Base-by-base conservation (phyloP, 2,329 filamentous ascomycete species). In the Nectriaceae sp. region DNA sequence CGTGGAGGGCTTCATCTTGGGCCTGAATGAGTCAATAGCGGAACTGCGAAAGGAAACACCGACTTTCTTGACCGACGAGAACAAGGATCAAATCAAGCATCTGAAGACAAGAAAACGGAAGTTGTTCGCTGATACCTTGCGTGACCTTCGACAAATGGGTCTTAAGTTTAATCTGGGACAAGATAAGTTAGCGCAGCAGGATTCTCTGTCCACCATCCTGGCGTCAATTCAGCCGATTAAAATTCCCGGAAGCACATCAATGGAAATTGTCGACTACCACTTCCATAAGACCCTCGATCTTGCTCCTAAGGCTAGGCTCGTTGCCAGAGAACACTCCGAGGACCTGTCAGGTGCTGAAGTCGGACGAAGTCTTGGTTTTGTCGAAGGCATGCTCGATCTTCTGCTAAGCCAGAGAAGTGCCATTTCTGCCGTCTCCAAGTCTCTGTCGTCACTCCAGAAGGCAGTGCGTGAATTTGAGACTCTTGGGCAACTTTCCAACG, bases 41-140 rank as follows among this genome's bases (percentile, higher is more conserved):
- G 84, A 91, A 51, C 80, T 97, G 50, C 87, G 87, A 55, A 90
- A 90, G 50, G 88, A 90, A 55, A 99, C 94, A 0, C 94, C 94
- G 0, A 75, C 81, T 0, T 78, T 79, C n/a, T 72, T 96, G 39
- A 96, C 82, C 0, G 89, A 96, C 21, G 92, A 96, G 37, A 97
- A 94, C 68, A 93, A 92, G 65, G 80, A 85, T 11, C 69, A 80
- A 15, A 83, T 97, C 52, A 92, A 95, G 68, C 90, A 97, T 66
- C 82, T 97, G 57, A 97, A 97, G 75, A 85, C 84, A 3, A 83
- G 90, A 60, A 99, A 99, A 72, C 84, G 90, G 37, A 92, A 91
- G 59, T 79, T 97, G 13, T 94, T 96, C 60, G 89, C 90, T 1
- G 93, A 97, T 59, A 92, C 89, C 0, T 74, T 99, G 54, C 92